Conservation (phyloP, 2,329 filamentous ascomycete species). For the Torrubiellomyces zombiae region DNA sequence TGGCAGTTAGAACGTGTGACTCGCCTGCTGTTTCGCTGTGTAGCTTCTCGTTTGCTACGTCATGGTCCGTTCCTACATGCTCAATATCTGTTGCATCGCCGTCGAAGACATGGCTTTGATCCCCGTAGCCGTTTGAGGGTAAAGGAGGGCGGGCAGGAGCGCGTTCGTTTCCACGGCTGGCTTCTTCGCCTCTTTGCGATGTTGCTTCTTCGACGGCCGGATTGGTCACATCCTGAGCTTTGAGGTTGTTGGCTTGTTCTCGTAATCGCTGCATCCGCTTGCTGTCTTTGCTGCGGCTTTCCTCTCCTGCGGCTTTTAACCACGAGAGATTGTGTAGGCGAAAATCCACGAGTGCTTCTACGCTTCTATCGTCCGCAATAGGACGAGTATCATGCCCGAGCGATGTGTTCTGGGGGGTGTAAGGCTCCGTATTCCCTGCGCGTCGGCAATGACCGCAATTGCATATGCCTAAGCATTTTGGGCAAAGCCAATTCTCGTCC, state of each 20-base stretch:
- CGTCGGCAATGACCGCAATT: constrained; percentile 69
- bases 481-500: constrained; percentile 71
- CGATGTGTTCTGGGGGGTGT: constrained; percentile 72
- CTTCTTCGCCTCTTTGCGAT: neutral
- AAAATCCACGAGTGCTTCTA: constrained; percentile 84
- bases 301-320: constrained; percentile 47
- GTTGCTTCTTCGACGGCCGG: constrained; percentile 11
- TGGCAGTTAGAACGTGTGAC: too few relatives aligned
- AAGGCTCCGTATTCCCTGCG: constrained; percentile 50
- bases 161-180: constrained; percentile 1
- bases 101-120: neutral
- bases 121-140: neutral
- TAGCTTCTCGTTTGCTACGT: neutral
- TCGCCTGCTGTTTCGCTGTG: neutral
- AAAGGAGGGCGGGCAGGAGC: neutral
- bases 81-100: neutral
- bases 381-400: constrained; percentile 83
- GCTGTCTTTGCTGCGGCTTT: constrained; percentile 38
- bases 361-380: constrained; percentile 78
- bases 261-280: constrained; percentile 39
- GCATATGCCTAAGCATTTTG: constrained; percentile 71
- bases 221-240: constrained; percentile 28
- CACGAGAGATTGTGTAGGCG: constrained; percentile 74
- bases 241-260: constrained; percentile 39
- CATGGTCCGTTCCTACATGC: too few relatives aligned